Percentiles rank a stretch among this genome's conserved stretches.
Evolutionary conservation across 495 filamentous ascomycete species (phyloP).

Genomic region (Neurospora sp.): DNA sequence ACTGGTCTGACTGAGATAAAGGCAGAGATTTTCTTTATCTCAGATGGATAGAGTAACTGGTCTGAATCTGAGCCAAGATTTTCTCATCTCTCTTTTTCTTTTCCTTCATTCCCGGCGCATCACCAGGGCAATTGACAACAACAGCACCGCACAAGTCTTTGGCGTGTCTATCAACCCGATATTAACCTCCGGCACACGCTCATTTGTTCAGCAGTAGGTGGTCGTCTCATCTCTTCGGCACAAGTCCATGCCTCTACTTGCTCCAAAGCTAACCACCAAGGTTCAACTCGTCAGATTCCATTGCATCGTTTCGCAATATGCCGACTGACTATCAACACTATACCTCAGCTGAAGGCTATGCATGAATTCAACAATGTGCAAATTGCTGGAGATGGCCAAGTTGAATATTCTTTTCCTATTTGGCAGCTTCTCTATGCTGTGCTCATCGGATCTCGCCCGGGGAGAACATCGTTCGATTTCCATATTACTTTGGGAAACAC

Average conservation of each 20-base stretch:
- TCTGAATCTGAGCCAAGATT: background rate
- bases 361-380: background rate
- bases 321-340: background rate
- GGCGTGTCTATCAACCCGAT: background rate
- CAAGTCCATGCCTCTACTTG: background rate
- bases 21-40: background rate
- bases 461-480: background rate
- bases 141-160: background rate
- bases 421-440: background rate
- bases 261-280: background rate
- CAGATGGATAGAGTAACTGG: no score
- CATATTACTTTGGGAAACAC: background rate
- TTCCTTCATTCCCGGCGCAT: background rate
- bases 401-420: background rate
- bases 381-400: background rate
- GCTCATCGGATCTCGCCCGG: background rate
- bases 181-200: background rate
- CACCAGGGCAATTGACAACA: background rate
- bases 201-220: background rate
- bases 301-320: background rate
- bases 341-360: background rate
- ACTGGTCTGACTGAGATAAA: no score
- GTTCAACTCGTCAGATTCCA: background rate
- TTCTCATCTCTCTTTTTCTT: background rate
- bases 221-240: background rate